Conservation (phyloP, 306 rosid species). For the Vigna nakashimae region DNA sequence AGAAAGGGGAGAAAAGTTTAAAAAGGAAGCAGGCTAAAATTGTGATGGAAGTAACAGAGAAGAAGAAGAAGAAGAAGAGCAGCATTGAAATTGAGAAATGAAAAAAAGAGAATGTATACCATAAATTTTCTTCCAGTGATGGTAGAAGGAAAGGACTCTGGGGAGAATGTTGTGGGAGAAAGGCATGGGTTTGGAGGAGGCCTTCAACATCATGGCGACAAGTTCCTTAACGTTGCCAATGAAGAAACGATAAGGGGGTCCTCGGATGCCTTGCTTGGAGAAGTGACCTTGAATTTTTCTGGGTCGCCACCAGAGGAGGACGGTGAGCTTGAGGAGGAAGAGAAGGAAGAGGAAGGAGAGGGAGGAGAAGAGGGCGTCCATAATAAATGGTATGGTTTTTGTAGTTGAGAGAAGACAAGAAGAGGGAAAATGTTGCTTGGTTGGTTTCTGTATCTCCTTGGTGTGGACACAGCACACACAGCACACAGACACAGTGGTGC, state of each 20-base stretch:
- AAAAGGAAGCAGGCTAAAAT: constrained; percentile 59
- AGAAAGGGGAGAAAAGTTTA: constrained; percentile 66
- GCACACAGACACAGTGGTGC: not conserved
- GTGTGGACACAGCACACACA: constrained; percentile 9
- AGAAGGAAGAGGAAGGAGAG: constrained; percentile 46
- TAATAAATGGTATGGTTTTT: not conserved
- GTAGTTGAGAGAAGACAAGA: not conserved
- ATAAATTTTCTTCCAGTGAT: constrained; percentile 95
- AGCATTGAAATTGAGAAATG: not conserved
- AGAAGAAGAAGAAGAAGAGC: not conserved
- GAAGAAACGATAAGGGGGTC: constrained; percentile 97
- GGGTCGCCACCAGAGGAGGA: constrained; percentile 90
- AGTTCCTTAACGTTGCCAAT: constrained; percentile 86
- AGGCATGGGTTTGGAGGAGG: constrained; percentile 94
- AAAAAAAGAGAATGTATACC: constrained; percentile 40
- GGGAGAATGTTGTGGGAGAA: constrained; percentile 95
- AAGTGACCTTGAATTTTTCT: constrained; percentile 78
- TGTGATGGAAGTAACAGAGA: constrained; percentile 52
- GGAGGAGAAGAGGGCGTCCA: constrained; percentile 58
- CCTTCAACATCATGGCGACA: constrained; percentile 82
- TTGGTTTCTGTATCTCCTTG: not conserved
- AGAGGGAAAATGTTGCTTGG: not conserved
- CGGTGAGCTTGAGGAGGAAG: constrained; percentile 50
- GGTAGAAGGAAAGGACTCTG: constrained; percentile 92
- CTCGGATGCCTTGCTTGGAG: constrained; percentile 83